Percentiles rank a stretch among this genome's conserved stretches.
These are phyloP conservation scores for Colletotrichum sp. DNA, from an alignment of 2,329 filamentous ascomycete genomes.

Conservation along the genomic window DNA sequence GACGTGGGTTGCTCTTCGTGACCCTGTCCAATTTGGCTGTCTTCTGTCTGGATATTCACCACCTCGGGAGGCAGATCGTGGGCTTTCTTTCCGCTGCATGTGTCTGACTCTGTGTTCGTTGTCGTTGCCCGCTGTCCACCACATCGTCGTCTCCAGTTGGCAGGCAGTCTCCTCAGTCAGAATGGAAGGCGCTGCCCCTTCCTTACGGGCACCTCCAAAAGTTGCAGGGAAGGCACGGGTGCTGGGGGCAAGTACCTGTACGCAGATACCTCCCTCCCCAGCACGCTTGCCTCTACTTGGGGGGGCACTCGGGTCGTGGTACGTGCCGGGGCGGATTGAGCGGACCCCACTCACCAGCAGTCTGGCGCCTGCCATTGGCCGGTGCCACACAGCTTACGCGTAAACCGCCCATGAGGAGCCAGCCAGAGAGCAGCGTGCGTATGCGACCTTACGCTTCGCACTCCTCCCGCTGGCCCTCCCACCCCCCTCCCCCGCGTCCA, in stretches of 20 bases:
- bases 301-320: slow-evolving; percentile 9
- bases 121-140: neutral
- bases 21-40: neutral
- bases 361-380: slow-evolving; percentile 25
- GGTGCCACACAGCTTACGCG: slow-evolving; percentile 34
- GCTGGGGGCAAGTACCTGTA: neutral
- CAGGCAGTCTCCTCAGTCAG: neutral
- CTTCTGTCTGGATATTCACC: neutral
- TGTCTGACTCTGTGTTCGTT: neutral
- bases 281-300: neutral
- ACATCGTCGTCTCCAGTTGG: neutral
- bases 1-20: neutral
- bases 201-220: no score
- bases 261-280: neutral
- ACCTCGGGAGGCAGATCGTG: neutral
- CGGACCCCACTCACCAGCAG: slow-evolving; percentile 7
- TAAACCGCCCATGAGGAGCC: slow-evolving; percentile 28
- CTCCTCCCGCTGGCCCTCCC: neutral
- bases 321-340: slow-evolving; percentile 19
- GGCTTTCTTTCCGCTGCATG: neutral
- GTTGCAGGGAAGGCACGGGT: neutral
- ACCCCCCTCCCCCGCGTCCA: neutral
- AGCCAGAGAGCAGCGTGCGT: slow-evolving; percentile 19
- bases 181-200: neutral
- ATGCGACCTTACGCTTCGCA: slow-evolving; percentile 10